phyloP scores from a whole-genome alignment of 495 filamentous ascomycete genomes.

The Hyaloscypha variabilis region DNA sequence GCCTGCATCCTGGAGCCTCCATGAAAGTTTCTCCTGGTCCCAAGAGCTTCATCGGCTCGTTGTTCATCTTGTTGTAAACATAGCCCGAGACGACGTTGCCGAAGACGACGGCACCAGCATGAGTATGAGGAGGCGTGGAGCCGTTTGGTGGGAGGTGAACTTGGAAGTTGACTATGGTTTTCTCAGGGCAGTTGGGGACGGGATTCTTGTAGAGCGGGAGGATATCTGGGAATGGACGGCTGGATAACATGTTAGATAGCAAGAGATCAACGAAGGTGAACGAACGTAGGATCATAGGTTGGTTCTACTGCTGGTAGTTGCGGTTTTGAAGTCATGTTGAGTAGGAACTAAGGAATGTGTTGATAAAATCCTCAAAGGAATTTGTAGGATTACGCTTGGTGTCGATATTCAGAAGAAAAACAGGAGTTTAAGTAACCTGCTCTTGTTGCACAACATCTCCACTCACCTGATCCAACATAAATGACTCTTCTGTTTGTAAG shows the following conservation, averaged over 20 bases:
- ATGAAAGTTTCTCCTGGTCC: slow-evolving; percentile 19
- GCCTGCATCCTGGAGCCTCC: slow-evolving; percentile 24
- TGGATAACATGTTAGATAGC: not conserved
- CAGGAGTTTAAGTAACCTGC: too few relatives aligned
- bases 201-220: slow-evolving; percentile 12
- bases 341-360: too few relatives aligned
- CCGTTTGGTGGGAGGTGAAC: slow-evolving; percentile 23
- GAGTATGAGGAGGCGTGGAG: slow-evolving; percentile 27
- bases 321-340: slow-evolving; percentile 8
- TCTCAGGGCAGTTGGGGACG: slow-evolving; percentile 8
- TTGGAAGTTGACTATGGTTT: slow-evolving; percentile 14
- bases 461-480: too few relatives aligned
- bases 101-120: slow-evolving; percentile 21
- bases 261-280: slow-evolving; percentile 3
- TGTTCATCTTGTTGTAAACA: slow-evolving; percentile 25
- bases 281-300: slow-evolving; percentile 15
- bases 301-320: slow-evolving; percentile 19
- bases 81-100: slow-evolving; percentile 13
- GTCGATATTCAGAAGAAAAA: too few relatives aligned
- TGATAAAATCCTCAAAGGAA: too few relatives aligned
- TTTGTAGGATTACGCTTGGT: too few relatives aligned
- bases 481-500: too few relatives aligned
- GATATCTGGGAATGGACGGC: slow-evolving; percentile 17
- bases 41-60: slow-evolving; percentile 14
- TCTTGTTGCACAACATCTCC: too few relatives aligned